These are phyloP conservation scores for Arabidopsis lyrata DNA, from an alignment of 441 rosid genomes.

Conservation along the genomic window DNA sequence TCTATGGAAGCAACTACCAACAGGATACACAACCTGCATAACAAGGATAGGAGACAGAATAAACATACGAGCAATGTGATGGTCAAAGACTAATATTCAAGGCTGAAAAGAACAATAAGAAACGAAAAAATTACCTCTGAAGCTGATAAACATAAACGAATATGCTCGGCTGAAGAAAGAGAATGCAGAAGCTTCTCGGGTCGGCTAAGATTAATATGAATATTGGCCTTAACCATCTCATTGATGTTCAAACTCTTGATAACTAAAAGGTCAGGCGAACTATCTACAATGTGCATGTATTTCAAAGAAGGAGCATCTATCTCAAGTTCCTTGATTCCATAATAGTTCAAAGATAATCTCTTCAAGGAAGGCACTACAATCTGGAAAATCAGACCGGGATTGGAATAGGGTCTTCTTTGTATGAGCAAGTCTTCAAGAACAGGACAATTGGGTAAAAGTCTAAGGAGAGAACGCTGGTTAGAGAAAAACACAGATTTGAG, in stretches of 20 bases:
- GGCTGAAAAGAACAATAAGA: neutral
- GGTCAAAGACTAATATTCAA: neutral
- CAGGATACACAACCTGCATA: constrained; percentile 35
- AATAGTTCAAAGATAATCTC: neutral
- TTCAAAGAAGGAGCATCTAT: constrained; percentile 16
- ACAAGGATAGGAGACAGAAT: neutral
- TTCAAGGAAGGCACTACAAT: constrained; percentile 30
- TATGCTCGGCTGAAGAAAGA: constrained; percentile 12
- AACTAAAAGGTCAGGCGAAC: neutral
- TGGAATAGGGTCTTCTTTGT: neutral
- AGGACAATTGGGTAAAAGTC: constrained; percentile 26
- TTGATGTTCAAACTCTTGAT: neutral
- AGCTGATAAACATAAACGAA: constrained; percentile 34
- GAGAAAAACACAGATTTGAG: neutral
- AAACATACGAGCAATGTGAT: neutral
- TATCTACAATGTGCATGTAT: constrained; percentile 18
- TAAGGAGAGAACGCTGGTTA: constrained; percentile 1
- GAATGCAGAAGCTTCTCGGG: constrained; percentile 23
- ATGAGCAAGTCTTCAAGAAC: constrained; percentile 29
- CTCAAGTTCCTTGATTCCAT: constrained; percentile 1
- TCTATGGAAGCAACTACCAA: constrained; percentile 19
- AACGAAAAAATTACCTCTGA: constrained; percentile 21
- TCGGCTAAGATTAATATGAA: constrained; percentile 9
- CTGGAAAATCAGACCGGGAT: neutral
- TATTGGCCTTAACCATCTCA: neutral